phyloP scores from a whole-genome alignment of 164 flowering plant species.

The Saururus chinensis region DNA sequence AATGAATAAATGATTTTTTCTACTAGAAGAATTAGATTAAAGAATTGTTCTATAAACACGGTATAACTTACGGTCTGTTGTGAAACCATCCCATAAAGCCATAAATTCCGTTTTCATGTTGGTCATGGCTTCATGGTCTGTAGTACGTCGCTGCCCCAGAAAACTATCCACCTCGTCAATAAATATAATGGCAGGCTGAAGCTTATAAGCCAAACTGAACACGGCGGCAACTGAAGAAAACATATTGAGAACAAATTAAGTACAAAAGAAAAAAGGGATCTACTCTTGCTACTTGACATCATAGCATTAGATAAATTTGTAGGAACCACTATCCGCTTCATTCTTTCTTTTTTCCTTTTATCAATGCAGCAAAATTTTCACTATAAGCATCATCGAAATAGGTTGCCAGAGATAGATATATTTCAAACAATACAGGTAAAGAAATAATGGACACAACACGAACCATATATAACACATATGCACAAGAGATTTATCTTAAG shows the following conservation, averaged over 20 bases:
- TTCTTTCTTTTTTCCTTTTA: too few species aligned
- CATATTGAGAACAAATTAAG: not conserved
- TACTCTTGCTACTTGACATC: not conserved
- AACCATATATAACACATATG: too few species aligned
- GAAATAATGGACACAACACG: too few species aligned
- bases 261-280: not conserved
- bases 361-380: too few species aligned
- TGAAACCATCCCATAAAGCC: conserved; percentile 97
- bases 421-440: too few species aligned
- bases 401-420: too few species aligned
- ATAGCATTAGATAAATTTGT: not conserved
- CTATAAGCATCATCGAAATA: too few species aligned
- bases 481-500: too few species aligned
- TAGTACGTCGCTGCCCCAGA: conserved; percentile 67
- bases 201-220: conserved; percentile 80
- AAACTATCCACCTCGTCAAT: conserved; percentile 94
- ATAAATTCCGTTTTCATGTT: conserved; percentile 94
- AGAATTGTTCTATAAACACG: not conserved
- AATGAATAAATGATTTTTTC: not conserved
- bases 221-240: conserved; percentile 75
- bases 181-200: conserved; percentile 86
- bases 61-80: conserved; percentile 70
- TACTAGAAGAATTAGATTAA: not conserved
- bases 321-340: too few species aligned
- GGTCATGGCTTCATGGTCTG: conserved; percentile 70